phyloP scores from a whole-genome alignment of 2,329 filamentous ascomycete species.

The Raffaelea ambrosiae region DNA sequence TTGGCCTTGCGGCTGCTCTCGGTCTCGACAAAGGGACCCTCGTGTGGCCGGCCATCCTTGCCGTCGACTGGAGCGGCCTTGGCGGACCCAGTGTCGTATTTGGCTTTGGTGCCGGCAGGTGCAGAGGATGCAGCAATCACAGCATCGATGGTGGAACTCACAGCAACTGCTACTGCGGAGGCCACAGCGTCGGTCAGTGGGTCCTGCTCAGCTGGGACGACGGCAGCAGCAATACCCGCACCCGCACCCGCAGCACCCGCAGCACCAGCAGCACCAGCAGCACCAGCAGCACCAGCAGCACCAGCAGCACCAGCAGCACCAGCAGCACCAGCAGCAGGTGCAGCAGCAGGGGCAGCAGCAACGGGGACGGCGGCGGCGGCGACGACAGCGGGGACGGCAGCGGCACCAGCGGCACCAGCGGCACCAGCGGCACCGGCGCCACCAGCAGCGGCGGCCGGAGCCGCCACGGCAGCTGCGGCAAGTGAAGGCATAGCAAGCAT shows the following conservation, averaged over 20 bases:
- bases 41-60: slow-evolving; percentile 86
- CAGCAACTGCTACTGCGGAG: too few relatives aligned
- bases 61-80: slow-evolving; percentile 88
- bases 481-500: slow-evolving; percentile 10
- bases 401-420: not conserved
- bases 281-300: not conserved
- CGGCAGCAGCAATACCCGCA: not conserved
- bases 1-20: slow-evolving; percentile 26
- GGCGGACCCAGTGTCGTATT: slow-evolving; percentile 29
- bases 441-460: not conserved
- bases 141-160: too few relatives aligned
- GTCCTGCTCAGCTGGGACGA: not conserved
- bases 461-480: slow-evolving; percentile 4
- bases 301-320: slow-evolving; percentile 2
- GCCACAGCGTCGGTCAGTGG: too few relatives aligned
- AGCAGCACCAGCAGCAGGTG: not conserved
- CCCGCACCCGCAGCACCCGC: not conserved
- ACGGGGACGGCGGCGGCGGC: not conserved
- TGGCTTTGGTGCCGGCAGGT: slow-evolving; percentile 20
- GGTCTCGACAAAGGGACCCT: slow-evolving; percentile 68
- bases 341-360: slow-evolving; percentile 1
- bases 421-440: not conserved
- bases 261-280: not conserved
- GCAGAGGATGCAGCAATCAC: slow-evolving; percentile 2
- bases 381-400: not conserved